Evolutionary conservation across 1,284 basidiomycete species (phyloP).

Genomic region (Trichosporon inkin): DNA sequence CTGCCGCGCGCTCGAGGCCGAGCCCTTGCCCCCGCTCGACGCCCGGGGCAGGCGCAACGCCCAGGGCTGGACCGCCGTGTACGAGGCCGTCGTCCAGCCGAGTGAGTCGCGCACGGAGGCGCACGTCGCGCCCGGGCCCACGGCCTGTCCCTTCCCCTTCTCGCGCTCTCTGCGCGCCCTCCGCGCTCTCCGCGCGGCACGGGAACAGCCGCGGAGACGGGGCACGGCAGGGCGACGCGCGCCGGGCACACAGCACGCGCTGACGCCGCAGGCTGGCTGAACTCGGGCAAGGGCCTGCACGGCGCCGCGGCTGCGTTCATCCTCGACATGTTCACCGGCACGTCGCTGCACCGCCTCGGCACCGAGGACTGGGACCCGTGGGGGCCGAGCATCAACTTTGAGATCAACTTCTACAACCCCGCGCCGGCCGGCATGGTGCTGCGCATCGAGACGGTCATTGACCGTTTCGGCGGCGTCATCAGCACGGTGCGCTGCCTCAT

Average conservation of each 20-base stretch:
- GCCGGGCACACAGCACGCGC: not conserved
- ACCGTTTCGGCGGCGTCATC: conserved; percentile 13
- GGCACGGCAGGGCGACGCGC: not conserved
- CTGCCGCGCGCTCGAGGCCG: conserved; percentile 6
- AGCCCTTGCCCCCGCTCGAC: conserved; percentile 14
- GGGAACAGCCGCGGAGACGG: too few species aligned
- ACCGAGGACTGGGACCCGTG: conserved; percentile 29
- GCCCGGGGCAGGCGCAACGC: conserved; percentile 11
- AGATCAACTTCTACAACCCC: conserved; percentile 34
- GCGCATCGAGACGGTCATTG: conserved; percentile 3
- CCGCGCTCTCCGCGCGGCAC: too few species aligned
- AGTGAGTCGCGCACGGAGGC: too few species aligned
- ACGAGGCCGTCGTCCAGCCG: conserved; percentile 12
- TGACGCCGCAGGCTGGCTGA: conserved; percentile 32
- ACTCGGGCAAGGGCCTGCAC: conserved; percentile 31
- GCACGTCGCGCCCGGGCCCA: too few species aligned
- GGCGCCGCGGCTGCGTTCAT: conserved; percentile 38
- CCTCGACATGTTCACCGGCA: conserved; percentile 30
- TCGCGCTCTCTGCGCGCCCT: too few species aligned
- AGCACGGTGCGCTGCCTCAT: conserved; percentile 12
- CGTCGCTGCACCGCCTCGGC: conserved; percentile 13
- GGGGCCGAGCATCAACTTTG: conserved; percentile 35
- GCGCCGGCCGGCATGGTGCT: conserved; percentile 8
- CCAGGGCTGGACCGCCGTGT: conserved; percentile 14
- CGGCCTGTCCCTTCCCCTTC: too few species aligned